phyloP scores from a whole-genome alignment of 805 yeast species.

The Candida gorgasii region DNA sequence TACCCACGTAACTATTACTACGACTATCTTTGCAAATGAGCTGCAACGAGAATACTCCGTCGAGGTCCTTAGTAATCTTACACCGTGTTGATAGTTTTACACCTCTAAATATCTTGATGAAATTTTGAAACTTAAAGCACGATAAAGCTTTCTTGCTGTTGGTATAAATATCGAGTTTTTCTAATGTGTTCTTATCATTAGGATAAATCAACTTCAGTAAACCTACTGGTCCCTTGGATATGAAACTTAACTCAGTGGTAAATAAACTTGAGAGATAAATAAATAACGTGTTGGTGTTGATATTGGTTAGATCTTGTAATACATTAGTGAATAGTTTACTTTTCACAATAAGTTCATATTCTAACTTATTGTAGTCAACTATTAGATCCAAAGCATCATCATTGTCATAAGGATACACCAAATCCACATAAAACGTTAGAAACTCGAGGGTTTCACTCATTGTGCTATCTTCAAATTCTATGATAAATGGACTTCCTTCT shows the following conservation, averaged over 20 bases:
- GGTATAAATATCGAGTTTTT: conserved; percentile 49
- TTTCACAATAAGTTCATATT: conserved; percentile 38
- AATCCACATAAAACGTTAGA: conserved; percentile 35
- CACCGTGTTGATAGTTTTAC: conserved; percentile 42
- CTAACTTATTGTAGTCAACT: conserved; percentile 31
- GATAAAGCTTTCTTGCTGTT: conserved; percentile 24
- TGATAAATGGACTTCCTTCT: conserved; percentile 38
- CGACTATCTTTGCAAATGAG: conserved; percentile 35
- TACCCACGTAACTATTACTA: conserved; percentile 33
- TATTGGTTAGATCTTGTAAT: conserved; percentile 36
- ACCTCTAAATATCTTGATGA: conserved; percentile 33
- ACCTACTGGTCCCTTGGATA: conserved; percentile 76
- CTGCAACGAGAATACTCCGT: conserved; percentile 40
- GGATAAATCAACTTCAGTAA: conserved; percentile 68
- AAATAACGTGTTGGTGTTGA: conserved; percentile 36
- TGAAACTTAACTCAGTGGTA: conserved; percentile 49
- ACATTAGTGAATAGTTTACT: conserved; percentile 39
- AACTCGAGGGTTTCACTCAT: conserved; percentile 45
- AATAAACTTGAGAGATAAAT: conserved; percentile 28
- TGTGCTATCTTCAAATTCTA: conserved; percentile 42
- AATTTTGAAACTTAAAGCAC: conserved; percentile 32
- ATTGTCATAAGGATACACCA: conserved; percentile 25
- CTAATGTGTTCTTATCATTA: conserved; percentile 59
- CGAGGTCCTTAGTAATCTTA: conserved; percentile 36
- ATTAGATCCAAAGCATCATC: conserved; percentile 18